Evolutionary conservation across 495 filamentous ascomycete species (phyloP).

Genomic region (Neurospora sp.): DNA sequence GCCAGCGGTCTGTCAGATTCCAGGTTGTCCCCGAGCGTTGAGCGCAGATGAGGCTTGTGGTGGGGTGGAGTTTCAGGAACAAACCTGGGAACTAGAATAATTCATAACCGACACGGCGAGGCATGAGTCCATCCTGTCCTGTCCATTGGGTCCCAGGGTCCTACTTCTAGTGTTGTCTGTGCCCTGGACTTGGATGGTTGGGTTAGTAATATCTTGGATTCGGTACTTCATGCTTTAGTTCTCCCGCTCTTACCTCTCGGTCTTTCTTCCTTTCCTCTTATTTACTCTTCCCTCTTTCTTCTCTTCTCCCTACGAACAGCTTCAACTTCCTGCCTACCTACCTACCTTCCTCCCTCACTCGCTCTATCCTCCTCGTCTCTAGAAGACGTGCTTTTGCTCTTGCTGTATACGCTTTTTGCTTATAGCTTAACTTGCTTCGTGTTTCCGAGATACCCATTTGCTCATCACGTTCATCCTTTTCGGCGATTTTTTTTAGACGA

Average conservation of each 20-base stretch:
- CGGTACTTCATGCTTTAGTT: not conserved
- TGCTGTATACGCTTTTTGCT: not conserved
- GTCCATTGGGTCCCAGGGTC: not conserved
- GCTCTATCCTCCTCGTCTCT: not conserved
- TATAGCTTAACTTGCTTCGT: not conserved
- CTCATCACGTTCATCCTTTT: not conserved
- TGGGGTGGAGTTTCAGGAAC: not conserved
- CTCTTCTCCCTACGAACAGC: not conserved
- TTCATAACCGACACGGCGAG: no score
- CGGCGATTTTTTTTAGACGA: not conserved
- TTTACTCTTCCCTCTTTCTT: not conserved
- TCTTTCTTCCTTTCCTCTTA: not conserved
- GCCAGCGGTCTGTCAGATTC: no score
- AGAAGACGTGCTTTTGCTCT: not conserved
- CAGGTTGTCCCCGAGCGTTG: no score
- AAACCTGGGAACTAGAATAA: not conserved
- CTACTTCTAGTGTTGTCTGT: not conserved
- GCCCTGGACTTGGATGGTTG: not conserved
- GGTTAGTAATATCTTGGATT: not conserved
- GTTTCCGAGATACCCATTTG: not conserved
- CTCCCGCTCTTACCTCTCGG: not conserved
- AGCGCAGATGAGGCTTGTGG: no score
- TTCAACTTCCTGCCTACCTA: not conserved
- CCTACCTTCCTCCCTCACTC: not conserved
- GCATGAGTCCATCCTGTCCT: not conserved